Conservation (phyloP, 306 rosid species). For the Glycine latifolia region DNA sequence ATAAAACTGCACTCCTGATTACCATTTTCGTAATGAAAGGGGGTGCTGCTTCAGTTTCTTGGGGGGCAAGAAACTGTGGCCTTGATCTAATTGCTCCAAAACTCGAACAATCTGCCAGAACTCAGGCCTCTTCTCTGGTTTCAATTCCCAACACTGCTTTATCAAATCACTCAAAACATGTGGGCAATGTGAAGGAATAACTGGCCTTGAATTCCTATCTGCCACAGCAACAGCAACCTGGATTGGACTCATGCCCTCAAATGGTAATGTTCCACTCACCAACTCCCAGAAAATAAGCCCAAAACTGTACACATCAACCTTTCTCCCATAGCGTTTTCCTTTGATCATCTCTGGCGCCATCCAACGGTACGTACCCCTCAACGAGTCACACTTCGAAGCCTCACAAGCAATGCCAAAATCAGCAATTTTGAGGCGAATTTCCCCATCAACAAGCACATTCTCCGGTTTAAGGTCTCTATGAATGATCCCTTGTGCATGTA, state of each 20-base stretch:
- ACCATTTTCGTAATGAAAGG: no score
- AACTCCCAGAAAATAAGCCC: neutral
- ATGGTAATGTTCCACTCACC: neutral
- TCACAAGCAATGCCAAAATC: constrained; percentile 9
- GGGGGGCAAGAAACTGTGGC: no score
- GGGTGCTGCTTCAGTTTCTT: no score
- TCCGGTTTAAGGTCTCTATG: constrained; percentile 5
- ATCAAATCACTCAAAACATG: neutral
- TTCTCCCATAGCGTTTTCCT: neutral
- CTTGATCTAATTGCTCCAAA: neutral
- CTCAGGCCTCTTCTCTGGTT: neutral
- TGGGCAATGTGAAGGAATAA: neutral
- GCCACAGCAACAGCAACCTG: neutral
- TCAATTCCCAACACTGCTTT: neutral
- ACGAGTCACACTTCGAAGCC: neutral
- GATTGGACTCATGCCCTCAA: neutral
- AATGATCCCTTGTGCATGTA: neutral
- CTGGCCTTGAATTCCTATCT: neutral
- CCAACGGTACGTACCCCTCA: neutral
- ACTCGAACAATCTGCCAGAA: neutral
- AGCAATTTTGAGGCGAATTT: neutral
- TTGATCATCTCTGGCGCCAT: constrained; percentile 3
- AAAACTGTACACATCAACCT: constrained; percentile 14
- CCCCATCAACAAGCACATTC: neutral
- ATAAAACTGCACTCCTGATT: no score